Conservation (phyloP, 2,329 filamentous ascomycete genomes). For the Raffaelea deltoideospora region DNA sequence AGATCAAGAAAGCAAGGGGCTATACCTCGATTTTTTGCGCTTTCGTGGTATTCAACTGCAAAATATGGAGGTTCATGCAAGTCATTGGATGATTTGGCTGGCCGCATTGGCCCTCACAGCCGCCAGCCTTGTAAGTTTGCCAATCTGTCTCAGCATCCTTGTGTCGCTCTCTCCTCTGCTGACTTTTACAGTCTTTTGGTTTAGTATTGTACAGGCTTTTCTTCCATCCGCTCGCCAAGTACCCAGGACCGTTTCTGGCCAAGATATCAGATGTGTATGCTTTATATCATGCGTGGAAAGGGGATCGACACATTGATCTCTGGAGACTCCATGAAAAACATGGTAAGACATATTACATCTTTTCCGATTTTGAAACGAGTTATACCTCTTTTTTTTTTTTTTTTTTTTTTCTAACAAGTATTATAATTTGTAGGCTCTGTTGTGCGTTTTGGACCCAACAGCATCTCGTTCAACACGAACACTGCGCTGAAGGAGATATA, state of each 20-base stretch:
- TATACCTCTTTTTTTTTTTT: conserved; percentile 5
- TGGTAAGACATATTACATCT: conserved; percentile 32
- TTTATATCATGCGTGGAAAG: conserved; percentile 60
- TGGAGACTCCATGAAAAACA: conserved; percentile 57
- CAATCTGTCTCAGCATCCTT: too few relatives aligned
- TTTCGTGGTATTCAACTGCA: too few relatives aligned
- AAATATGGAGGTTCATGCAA: too few relatives aligned
- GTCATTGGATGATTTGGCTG: too few relatives aligned
- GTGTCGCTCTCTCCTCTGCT: too few relatives aligned
- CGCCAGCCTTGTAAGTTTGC: too few relatives aligned
- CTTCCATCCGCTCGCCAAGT: conserved; percentile 49
- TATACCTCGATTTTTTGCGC: too few relatives aligned
- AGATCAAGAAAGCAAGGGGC: too few relatives aligned
- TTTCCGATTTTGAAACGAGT: too few relatives aligned
- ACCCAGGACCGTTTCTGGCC: conserved; percentile 48
- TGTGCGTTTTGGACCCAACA: conserved; percentile 68
- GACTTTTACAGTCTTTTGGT: too few relatives aligned
- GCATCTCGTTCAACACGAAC: conserved; percentile 61
- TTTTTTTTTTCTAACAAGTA: too few relatives aligned
- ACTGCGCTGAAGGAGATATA: conserved; percentile 53
- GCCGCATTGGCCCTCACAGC: too few relatives aligned
- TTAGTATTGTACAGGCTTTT: conserved; percentile 42
- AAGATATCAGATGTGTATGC: conserved; percentile 50
- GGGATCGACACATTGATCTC: conserved; percentile 60
- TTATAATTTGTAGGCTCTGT: conserved; percentile 29